These are phyloP conservation scores for Kodamaea jinghongensis DNA, from an alignment of 805 yeast genomes.

Conservation along the genomic window DNA sequence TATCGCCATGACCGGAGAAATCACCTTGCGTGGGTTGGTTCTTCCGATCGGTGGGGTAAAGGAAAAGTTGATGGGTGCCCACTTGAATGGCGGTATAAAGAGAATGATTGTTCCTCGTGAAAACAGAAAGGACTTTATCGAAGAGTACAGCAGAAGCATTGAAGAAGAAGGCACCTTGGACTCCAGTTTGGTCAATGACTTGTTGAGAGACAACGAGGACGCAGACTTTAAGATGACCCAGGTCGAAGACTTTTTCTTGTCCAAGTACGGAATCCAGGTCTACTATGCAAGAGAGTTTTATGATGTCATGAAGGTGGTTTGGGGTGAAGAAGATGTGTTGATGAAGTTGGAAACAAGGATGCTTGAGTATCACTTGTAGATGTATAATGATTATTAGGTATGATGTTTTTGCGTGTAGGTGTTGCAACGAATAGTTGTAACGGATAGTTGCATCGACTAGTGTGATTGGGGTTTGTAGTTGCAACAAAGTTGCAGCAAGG, in stretches of 20 bases:
- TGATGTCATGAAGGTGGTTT: slow-evolving; percentile 70
- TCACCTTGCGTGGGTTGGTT: slow-evolving; percentile 73
- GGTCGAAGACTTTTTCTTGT: slow-evolving; percentile 47
- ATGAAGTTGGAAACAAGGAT: slow-evolving; percentile 24
- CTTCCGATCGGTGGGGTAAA: slow-evolving; percentile 80
- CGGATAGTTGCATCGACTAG: too few species aligned
- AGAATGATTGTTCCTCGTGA: slow-evolving; percentile 68
- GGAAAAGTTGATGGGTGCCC: slow-evolving; percentile 78
- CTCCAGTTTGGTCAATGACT: slow-evolving; percentile 28
- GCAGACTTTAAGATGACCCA: slow-evolving; percentile 27
- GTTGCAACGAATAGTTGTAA: too few species aligned
- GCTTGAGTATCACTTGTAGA: slow-evolving; percentile 27
- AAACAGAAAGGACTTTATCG: slow-evolving; percentile 67
- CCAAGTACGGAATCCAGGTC: slow-evolving; percentile 57
- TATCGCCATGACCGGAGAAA: slow-evolving; percentile 86
- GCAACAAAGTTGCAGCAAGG: too few species aligned
- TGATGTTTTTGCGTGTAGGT: too few species aligned
- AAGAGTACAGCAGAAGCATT: slow-evolving; percentile 44
- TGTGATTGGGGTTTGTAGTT: too few species aligned
- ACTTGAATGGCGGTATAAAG: slow-evolving; percentile 55
- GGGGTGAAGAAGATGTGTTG: slow-evolving; percentile 47
- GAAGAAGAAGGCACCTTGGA: slow-evolving; percentile 28
- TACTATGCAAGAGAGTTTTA: slow-evolving; percentile 72
- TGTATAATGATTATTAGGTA: too few species aligned
- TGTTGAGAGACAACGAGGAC: slow-evolving; percentile 36